phyloP scores from a whole-genome alignment of 805 yeast species.

The Tetrapisispora taiwanensis region DNA sequence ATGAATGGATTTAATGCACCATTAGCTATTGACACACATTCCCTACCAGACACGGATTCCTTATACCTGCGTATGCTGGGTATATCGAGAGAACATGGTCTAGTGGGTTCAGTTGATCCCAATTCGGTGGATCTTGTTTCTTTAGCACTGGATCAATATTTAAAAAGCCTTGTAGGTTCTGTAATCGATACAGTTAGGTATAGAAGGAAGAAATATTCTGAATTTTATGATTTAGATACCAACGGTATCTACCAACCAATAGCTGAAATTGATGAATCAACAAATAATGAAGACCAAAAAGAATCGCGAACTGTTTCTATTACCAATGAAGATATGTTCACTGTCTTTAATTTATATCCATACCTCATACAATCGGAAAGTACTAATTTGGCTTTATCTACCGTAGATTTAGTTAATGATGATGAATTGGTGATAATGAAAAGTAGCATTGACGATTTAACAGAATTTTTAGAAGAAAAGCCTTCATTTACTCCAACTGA shows the following conservation, averaged over 20 bases:
- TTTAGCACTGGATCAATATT: slow-evolving; percentile 73
- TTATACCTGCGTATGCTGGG: slow-evolving; percentile 64
- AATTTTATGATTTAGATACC: slow-evolving; percentile 27
- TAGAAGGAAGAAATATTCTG: slow-evolving; percentile 39
- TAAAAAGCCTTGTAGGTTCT: slow-evolving; percentile 63
- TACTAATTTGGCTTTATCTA: slow-evolving; percentile 41
- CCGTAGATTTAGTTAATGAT: slow-evolving; percentile 47
- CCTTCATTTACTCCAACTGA: slow-evolving; percentile 27
- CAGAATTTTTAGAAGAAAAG: slow-evolving; percentile 23
- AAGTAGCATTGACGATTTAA: slow-evolving; percentile 29
- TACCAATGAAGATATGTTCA: slow-evolving; percentile 57
- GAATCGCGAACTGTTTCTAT: slow-evolving; percentile 26
- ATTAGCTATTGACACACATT: slow-evolving; percentile 63
- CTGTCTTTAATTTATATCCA: slow-evolving; percentile 55
- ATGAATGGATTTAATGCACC: slow-evolving; percentile 77
- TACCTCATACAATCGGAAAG: slow-evolving; percentile 58
- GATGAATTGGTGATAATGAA: slow-evolving; percentile 30
- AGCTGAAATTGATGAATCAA: background rate
- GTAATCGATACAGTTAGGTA: slow-evolving; percentile 63
- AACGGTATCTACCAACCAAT: slow-evolving; percentile 23
- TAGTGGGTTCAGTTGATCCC: slow-evolving; percentile 70
- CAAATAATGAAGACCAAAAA: background rate
- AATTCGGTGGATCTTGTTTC: slow-evolving; percentile 67
- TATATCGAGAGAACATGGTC: slow-evolving; percentile 80
- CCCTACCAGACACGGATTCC: slow-evolving; percentile 70